Evolutionary conservation across 1,284 basidiomycete genomes (phyloP).

Genomic region (Ustilago hordei): DNA sequence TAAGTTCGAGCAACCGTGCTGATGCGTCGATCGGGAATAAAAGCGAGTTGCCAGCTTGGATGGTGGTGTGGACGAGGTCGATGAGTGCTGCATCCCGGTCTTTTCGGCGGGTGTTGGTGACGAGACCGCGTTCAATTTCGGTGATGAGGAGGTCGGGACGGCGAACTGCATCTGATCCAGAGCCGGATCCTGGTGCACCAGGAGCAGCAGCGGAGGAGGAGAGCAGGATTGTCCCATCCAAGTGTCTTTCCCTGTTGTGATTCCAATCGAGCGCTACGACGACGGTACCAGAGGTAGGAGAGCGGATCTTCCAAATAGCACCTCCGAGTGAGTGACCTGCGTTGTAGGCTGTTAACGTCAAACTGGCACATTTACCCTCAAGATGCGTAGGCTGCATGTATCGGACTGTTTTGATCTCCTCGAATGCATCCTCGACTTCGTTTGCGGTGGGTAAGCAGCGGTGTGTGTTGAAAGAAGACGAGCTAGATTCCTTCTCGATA

Average conservation of each 20-base stretch:
- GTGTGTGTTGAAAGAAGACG: neutral
- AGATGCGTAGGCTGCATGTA: conserved; percentile 96
- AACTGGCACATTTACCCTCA: conserved; percentile 76
- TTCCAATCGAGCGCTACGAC: conserved; percentile 96
- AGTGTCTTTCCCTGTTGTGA: conserved; percentile 93
- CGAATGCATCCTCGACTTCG: conserved; percentile 94
- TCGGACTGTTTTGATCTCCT: conserved; percentile 87
- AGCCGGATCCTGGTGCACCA: conserved; percentile 32
- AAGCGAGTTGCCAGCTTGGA: conserved; percentile 82
- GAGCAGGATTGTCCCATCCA: conserved; percentile 85
- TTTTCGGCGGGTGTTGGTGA: conserved; percentile 86
- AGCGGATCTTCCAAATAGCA: conserved; percentile 97
- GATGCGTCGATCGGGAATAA: conserved; percentile 93
- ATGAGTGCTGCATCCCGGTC: conserved; percentile 81
- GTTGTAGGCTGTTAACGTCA: conserved; percentile 95
- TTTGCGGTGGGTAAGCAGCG: conserved; percentile 79
- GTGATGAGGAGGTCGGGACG: conserved; percentile 80
- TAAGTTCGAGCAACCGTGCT: conserved; percentile 89
- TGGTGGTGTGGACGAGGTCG: conserved; percentile 81
- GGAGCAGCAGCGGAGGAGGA: conserved; percentile 44
- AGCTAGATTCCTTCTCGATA: conserved; percentile 29
- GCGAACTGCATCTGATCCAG: conserved; percentile 54
- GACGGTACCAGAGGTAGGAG: conserved; percentile 93
- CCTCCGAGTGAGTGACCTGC: conserved; percentile 96
- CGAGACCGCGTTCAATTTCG: conserved; percentile 82